A percentile compares a stretch with the other conserved stretches of the same genome.
These are phyloP conservation scores for Cutaneotrichosporon spelunceum DNA, from an alignment of 1,284 basidiomycete genomes.

Conservation along the genomic window DNA sequence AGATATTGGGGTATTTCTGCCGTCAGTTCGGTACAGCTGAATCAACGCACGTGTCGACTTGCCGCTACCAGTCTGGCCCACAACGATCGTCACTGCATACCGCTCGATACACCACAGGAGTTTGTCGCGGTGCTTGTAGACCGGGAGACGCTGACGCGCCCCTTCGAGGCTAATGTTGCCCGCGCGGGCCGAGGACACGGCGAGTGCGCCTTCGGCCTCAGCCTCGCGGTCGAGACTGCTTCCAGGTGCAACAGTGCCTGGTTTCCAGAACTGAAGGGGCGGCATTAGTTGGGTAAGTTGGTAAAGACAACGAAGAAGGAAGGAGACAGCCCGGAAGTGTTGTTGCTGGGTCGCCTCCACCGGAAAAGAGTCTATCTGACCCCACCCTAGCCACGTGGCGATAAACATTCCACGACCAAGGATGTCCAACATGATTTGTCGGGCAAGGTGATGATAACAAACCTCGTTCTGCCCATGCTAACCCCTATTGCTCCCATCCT, in stretches of 20 bases:
- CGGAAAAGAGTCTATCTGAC: neutral
- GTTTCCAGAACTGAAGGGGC: slow-evolving; percentile 55
- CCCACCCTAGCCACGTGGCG: neutral
- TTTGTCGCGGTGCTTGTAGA: slow-evolving; percentile 80
- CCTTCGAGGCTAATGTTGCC: slow-evolving; percentile 60
- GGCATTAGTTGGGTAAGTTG: slow-evolving; percentile 21
- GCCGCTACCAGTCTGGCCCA: slow-evolving; percentile 94
- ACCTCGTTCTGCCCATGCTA: no score
- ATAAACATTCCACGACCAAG: no score
- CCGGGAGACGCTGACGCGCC: slow-evolving; percentile 77
- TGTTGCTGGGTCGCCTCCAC: slow-evolving; percentile 5
- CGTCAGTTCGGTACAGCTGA: slow-evolving; percentile 14
- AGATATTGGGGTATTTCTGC: slow-evolving; percentile 92
- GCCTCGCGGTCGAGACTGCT: slow-evolving; percentile 79
- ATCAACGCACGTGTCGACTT: slow-evolving; percentile 79
- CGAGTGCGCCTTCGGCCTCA: slow-evolving; percentile 66
- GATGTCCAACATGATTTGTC: neutral
- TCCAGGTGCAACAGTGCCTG: slow-evolving; percentile 77
- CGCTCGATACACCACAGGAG: slow-evolving; percentile 80
- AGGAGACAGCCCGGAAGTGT: neutral
- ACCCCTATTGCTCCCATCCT: no score
- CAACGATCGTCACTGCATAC: slow-evolving; percentile 74
- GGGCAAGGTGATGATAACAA: no score
- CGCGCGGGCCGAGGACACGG: slow-evolving; percentile 60
- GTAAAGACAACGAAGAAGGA: neutral